phyloP scores from a whole-genome alignment of 176 grass and related monocot genomes.

The Triticum monococcum region DNA sequence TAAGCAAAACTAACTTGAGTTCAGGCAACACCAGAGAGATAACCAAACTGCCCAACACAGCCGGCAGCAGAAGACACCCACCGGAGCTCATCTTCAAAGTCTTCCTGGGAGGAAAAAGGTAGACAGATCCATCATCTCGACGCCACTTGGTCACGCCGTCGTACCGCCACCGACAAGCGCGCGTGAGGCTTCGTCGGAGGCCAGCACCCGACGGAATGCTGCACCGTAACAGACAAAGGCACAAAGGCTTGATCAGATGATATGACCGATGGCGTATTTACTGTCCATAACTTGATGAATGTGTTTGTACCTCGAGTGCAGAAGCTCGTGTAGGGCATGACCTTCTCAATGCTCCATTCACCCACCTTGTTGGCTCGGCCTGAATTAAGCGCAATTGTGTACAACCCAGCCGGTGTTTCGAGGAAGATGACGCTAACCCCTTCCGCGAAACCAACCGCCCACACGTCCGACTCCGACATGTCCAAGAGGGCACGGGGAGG shows the following conservation, averaged over 20 bases:
- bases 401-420: background rate
- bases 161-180: background rate
- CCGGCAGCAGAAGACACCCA: background rate
- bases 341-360: background rate
- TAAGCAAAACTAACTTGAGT: too few species aligned
- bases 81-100: background rate
- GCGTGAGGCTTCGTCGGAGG: background rate
- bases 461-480: background rate
- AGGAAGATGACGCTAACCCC: background rate
- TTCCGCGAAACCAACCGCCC: background rate
- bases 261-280: background rate
- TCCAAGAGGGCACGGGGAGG: background rate
- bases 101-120: background rate
- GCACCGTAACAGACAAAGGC: background rate
- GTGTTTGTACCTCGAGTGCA: background rate
- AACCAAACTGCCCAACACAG: background rate
- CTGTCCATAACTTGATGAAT: too few species aligned
- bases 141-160: too few species aligned
- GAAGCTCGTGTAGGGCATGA: background rate
- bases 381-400: background rate
- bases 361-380: background rate
- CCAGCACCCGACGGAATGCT: background rate
- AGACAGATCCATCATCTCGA: background rate
- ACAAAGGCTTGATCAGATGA: background rate
- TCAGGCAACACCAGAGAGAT: too few species aligned